Evolutionary conservation across 2,329 filamentous ascomycete genomes (phyloP).

Genomic region (Cladophialophora chaetospira): DNA sequence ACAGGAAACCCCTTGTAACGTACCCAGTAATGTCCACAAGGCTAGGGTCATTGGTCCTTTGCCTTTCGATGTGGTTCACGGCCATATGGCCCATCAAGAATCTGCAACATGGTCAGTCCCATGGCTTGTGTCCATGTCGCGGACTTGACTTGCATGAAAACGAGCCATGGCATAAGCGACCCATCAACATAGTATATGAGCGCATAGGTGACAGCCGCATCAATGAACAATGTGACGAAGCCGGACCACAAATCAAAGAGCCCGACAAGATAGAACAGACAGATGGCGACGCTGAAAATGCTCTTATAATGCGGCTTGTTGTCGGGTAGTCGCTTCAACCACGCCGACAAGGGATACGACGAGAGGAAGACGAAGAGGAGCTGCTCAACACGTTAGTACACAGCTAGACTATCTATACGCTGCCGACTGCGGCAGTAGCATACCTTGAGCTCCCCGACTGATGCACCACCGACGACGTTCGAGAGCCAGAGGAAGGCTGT

Average conservation of each 20-base stretch:
- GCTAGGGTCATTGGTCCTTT: conserved; percentile 66
- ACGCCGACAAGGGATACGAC: conserved; percentile 85
- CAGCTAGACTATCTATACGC: not conserved
- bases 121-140: conserved; percentile 24
- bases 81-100: conserved; percentile 91
- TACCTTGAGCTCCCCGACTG: conserved; percentile 70
- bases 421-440: not conserved
- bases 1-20: not conserved
- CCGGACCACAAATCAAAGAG: conserved; percentile 92
- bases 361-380: conserved; percentile 86
- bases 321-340: conserved; percentile 90
- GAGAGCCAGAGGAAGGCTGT: conserved; percentile 64
- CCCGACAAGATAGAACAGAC: conserved; percentile 88
- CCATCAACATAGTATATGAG: conserved; percentile 83
- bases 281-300: conserved; percentile 75
- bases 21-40: conserved; percentile 78
- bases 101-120: not conserved
- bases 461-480: conserved; percentile 60
- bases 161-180: conserved; percentile 96
- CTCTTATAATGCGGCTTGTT: conserved; percentile 82
- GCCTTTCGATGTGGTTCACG: conserved; percentile 80
- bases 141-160: conserved; percentile 56
- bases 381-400: conserved; percentile 16
- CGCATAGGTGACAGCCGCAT: conserved; percentile 75
- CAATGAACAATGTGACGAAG: conserved; percentile 73